Conservation (phyloP, 768 basidiomycete species). For the Trametes cubensis region DNA sequence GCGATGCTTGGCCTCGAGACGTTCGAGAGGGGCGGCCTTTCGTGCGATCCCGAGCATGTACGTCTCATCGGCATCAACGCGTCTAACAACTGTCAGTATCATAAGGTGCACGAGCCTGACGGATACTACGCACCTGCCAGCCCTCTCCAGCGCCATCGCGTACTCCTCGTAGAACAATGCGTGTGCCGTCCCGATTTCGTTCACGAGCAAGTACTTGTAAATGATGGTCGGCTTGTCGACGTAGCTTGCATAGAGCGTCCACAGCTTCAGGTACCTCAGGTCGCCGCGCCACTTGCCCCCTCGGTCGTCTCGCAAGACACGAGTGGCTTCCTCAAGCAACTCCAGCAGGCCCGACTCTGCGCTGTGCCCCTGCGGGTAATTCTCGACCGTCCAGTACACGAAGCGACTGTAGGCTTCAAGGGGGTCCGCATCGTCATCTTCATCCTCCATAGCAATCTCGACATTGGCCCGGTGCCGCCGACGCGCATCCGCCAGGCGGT, state of each 20-base stretch:
- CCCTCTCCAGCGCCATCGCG: constrained; percentile 80
- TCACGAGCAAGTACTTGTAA: constrained; percentile 86
- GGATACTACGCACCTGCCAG: constrained; percentile 64
- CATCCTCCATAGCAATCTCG: constrained; percentile 66
- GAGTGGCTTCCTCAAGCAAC: constrained; percentile 88
- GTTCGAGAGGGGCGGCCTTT: constrained; percentile 77
- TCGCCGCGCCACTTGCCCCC: constrained; percentile 77
- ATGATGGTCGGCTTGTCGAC: constrained; percentile 89
- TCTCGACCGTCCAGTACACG: constrained; percentile 91
- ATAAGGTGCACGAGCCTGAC: neutral
- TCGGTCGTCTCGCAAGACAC: constrained; percentile 77
- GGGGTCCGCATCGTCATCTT: constrained; percentile 74
- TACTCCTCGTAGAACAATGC: constrained; percentile 91
- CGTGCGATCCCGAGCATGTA: constrained; percentile 89
- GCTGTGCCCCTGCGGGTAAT: constrained; percentile 91
- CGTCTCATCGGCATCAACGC: constrained; percentile 84
- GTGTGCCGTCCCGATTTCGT: constrained; percentile 84
- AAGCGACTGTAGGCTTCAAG: constrained; percentile 86
- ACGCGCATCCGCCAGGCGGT: constrained; percentile 65
- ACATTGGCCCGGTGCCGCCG: constrained; percentile 72
- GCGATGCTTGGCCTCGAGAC: constrained; percentile 71
- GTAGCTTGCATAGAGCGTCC: constrained; percentile 91
- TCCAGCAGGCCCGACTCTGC: constrained; percentile 91
- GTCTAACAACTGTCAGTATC: constrained; percentile 47
- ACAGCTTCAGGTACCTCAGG: constrained; percentile 87